Conservation (phyloP, 805 yeast species). For the Candida easanensis region DNA sequence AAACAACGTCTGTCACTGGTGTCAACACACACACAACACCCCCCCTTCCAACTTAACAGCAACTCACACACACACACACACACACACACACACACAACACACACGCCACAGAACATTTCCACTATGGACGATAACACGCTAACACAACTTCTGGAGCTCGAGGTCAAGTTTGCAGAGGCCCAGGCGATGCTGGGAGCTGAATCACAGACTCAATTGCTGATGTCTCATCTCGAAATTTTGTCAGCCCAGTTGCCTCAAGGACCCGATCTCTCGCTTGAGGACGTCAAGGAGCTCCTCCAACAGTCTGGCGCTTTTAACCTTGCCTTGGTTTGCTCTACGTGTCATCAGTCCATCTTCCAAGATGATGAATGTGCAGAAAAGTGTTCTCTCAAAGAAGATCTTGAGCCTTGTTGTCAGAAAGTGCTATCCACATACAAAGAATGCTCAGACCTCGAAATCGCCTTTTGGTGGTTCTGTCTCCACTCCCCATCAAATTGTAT, state of each 20-base stretch:
- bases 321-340: conserved; percentile 24
- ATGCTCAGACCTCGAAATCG: conserved; percentile 31
- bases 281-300: conserved; percentile 23
- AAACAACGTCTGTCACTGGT: neutral
- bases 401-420: conserved; percentile 24
- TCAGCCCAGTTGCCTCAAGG: conserved; percentile 6
- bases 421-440: conserved; percentile 8
- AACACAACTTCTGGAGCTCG: conserved; percentile 23
- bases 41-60: too few species aligned
- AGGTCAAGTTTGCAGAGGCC: conserved; percentile 14
- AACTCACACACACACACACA: too few species aligned
- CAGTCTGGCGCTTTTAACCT: conserved; percentile 26
- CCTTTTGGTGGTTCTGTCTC: conserved; percentile 44
- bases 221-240: conserved; percentile 14
- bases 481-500: conserved; percentile 43
- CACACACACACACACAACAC: neutral
- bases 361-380: conserved; percentile 24
- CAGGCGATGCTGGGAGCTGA: conserved; percentile 3
- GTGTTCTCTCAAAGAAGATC: conserved; percentile 7
- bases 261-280: conserved; percentile 27
- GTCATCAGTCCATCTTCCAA: conserved; percentile 25
- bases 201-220: conserved; percentile 11
- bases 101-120: neutral
- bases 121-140: conserved; percentile 19
- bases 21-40: neutral